Base-by-base conservation (phyloP, 345 rosid species). In the Pistacia integerrima region DNA sequence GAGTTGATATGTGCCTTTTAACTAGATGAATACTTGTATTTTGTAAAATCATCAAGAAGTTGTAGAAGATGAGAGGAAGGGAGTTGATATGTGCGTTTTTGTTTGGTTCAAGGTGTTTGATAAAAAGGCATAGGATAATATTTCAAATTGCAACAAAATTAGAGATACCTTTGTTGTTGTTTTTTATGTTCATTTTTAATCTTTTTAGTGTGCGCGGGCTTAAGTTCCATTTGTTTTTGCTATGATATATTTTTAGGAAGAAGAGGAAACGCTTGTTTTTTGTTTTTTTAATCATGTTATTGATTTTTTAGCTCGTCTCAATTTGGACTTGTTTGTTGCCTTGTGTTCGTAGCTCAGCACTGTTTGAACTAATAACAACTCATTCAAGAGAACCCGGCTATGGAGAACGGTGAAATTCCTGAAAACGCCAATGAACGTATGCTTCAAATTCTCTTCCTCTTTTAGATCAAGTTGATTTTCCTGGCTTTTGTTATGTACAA, bases 381-480 rank as follows among this genome's bases (percentile, higher is more conserved):
- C 12, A 3, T 22, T 25, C 55, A 68, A 69, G 46, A 30, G 2
- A 72, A 67, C 48, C 38, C 0, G 10, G 55, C 25, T 4, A 89
- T 90, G 93, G 93, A 88, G 84, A 88, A 87, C 75, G 89, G 89
- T 22, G 88, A 87, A 74, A 82, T 90, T 70, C 92, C 91, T 17
- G 92, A 88, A 67, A 78, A 90, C 83, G 94, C 94, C 14, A 90
- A 88, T 54, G 94, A 90, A 68, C 59, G 92, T 89, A 87, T 5
- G 81, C 0, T 73, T 20, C 22, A 10, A 8, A 41, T 44, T 9
- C 0, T 12, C 22, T 17, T 11, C 20, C 48, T 18, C 13, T 28
- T 67, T 7, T 59, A 25, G 5, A 3, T 41, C 69, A 56, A 60
- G 63, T 20, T 61, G 28, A 14, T 46, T 63, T 28, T 74, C 55